These are phyloP conservation scores for Stagonosporopsis rhizophila DNA, from an alignment of 2,329 filamentous ascomycete species.

Conservation along the genomic window DNA sequence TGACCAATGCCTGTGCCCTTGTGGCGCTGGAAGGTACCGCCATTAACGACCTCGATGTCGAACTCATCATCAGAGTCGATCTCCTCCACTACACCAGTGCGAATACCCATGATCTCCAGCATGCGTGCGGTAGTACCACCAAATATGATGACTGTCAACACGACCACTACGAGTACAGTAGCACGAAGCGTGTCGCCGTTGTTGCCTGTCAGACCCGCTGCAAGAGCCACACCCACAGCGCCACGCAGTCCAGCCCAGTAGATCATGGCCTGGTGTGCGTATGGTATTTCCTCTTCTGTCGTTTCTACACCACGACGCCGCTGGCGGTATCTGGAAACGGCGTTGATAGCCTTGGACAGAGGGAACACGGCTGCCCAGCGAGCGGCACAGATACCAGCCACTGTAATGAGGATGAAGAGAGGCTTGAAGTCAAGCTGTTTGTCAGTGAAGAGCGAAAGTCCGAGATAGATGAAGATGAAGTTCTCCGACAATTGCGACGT, in stretches of 20 bases:
- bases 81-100: constrained; percentile 94
- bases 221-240: constrained; percentile 92
- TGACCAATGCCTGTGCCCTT: constrained; percentile 79
- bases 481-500: constrained; percentile 96
- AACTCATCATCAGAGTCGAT: constrained; percentile 98
- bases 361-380: constrained; percentile 96
- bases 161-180: constrained; percentile 96
- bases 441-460: constrained; percentile 92
- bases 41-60: constrained; percentile 79
- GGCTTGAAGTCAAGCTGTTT: constrained; percentile 88
- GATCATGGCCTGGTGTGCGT: constrained; percentile 98
- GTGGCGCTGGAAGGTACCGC: constrained; percentile 80
- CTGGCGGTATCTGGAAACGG: constrained; percentile 87
- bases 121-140: constrained; percentile 96
- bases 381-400: constrained; percentile 88
- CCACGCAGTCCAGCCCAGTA: constrained; percentile 97
- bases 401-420: constrained; percentile 90
- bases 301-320: constrained; percentile 73
- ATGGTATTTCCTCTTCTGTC: constrained; percentile 85
- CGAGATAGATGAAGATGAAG: constrained; percentile 99
- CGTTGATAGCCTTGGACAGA: constrained; percentile 87
- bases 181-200: constrained; percentile 85
- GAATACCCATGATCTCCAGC: constrained; percentile 96
- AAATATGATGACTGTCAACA: constrained; percentile 98
- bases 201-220: constrained; percentile 82